These are phyloP conservation scores for Thalassiosira pacifica DNA, from an alignment of 352 stramenopile species.

Conservation along the genomic window DNA sequence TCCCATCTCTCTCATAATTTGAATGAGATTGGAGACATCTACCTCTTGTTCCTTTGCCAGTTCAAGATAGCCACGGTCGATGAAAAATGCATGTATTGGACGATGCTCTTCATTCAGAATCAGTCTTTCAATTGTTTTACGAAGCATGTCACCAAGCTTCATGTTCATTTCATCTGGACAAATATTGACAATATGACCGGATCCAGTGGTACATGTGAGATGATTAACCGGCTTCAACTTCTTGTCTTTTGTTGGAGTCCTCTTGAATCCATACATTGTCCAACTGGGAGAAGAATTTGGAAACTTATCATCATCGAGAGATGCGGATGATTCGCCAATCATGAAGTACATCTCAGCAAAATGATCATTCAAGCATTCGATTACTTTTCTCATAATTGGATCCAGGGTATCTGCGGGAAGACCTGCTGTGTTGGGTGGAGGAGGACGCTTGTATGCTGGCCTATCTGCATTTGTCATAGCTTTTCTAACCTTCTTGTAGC, in stretches of 20 bases:
- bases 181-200: not conserved
- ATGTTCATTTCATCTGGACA: slow-evolving; percentile 6
- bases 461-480: not conserved
- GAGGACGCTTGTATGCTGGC: not conserved
- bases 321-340: not conserved
- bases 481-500: not conserved
- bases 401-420: not conserved
- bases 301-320: slow-evolving; percentile 18
- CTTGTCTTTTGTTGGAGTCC: slow-evolving; percentile 33
- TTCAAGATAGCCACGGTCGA: slow-evolving; percentile 25
- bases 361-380: not conserved
- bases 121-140: not conserved
- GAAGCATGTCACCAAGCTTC: slow-evolving; percentile 7
- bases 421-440: not conserved
- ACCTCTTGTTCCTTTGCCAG: not conserved
- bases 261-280: slow-evolving; percentile 21
- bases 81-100: slow-evolving; percentile 1
- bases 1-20: slow-evolving; percentile 9
- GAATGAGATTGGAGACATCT: slow-evolving; percentile 18
- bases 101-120: not conserved
- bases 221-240: slow-evolving; percentile 37
- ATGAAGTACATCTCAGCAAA: not conserved
- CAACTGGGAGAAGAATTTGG: slow-evolving; percentile 11
- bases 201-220: slow-evolving; percentile 10
- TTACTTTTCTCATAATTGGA: not conserved